Evolutionary conservation across 2,329 filamentous ascomycete species (phyloP).

Genomic region (Dactylellina leptospora): DNA sequence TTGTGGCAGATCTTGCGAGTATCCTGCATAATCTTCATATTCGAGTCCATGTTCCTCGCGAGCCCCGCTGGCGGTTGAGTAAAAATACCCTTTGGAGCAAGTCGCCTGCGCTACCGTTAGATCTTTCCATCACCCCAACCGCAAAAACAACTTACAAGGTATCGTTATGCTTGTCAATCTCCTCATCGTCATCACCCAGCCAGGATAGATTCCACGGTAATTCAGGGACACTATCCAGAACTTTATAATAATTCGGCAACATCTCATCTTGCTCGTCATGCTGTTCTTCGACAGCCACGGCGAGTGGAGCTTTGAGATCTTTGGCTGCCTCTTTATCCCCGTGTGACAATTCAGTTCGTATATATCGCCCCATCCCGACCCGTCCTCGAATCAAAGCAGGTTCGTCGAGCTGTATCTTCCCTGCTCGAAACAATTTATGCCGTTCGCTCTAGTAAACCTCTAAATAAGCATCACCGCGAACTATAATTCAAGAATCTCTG

Average conservation of each 20-base stretch:
- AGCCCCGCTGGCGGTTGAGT: slow-evolving; percentile 77
- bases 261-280: slow-evolving; percentile 83
- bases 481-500: slow-evolving; percentile 17
- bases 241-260: slow-evolving; percentile 93
- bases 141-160: slow-evolving; percentile 67
- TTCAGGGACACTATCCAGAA: slow-evolving; percentile 84
- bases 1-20: slow-evolving; percentile 95
- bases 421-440: slow-evolving; percentile 82
- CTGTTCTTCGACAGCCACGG: slow-evolving; percentile 83
- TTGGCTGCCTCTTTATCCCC: slow-evolving; percentile 60
- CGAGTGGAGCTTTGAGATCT: slow-evolving; percentile 46
- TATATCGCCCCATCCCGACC: slow-evolving; percentile 86
- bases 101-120: slow-evolving; percentile 58
- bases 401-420: slow-evolving; percentile 84
- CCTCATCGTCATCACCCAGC: slow-evolving; percentile 87
- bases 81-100: slow-evolving; percentile 80
- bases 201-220: slow-evolving; percentile 80
- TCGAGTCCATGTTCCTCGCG: slow-evolving; percentile 82
- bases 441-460: slow-evolving; percentile 79
- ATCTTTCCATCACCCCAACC: not conserved
- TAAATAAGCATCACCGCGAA: slow-evolving; percentile 5
- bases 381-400: slow-evolving; percentile 85
- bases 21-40: slow-evolving; percentile 94
- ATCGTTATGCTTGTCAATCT: slow-evolving; percentile 86
- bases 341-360: slow-evolving; percentile 63